Percentiles rank a stretch among this genome's conserved stretches.
Conservation (phyloP, 139 green algal genomes). For the Axilococcus clingmanii region DNA sequence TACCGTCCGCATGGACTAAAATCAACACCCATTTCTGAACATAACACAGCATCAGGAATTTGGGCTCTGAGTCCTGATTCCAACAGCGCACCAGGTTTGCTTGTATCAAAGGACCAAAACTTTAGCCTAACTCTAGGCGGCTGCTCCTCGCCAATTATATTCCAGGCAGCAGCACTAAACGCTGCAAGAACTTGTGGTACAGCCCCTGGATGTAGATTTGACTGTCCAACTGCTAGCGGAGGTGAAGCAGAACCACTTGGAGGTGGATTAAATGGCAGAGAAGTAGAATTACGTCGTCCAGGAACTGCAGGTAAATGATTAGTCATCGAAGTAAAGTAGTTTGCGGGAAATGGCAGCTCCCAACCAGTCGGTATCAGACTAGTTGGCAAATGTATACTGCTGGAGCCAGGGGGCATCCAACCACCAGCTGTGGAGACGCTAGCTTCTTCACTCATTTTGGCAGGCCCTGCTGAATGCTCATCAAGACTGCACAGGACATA, state of each 20-base stretch:
- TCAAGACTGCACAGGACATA: too few species aligned
- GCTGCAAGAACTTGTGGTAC: conserved; percentile 24
- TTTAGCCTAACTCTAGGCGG: conserved; percentile 63
- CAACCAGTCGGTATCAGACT: conserved; percentile 49
- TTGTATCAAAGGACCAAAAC: conserved; percentile 58
- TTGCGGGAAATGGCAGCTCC: conserved; percentile 45
- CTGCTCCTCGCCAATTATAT: conserved; percentile 46
- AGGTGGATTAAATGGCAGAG: too few species aligned
- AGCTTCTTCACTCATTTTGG: too few species aligned
- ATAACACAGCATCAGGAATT: conserved; percentile 68
- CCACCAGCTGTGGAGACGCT: too few species aligned
- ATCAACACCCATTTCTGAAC: conserved; percentile 85
- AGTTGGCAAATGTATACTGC: too few species aligned
- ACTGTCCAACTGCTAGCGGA: neutral
- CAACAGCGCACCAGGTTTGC: conserved; percentile 12
- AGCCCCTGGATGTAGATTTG: neutral
- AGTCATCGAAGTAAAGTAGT: too few species aligned
- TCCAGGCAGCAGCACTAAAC: conserved; percentile 32
- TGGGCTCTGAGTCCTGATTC: conserved; percentile 16
- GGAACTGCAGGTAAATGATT: too few species aligned
- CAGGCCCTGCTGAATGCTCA: too few species aligned
- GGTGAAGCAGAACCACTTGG: too few species aligned
- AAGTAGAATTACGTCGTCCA: too few species aligned
- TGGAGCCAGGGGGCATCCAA: too few species aligned
- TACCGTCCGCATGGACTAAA: conserved; percentile 71